These are phyloP conservation scores for Gautieria morchelliformis DNA, from an alignment of 768 basidiomycete species.

Conservation along the genomic window DNA sequence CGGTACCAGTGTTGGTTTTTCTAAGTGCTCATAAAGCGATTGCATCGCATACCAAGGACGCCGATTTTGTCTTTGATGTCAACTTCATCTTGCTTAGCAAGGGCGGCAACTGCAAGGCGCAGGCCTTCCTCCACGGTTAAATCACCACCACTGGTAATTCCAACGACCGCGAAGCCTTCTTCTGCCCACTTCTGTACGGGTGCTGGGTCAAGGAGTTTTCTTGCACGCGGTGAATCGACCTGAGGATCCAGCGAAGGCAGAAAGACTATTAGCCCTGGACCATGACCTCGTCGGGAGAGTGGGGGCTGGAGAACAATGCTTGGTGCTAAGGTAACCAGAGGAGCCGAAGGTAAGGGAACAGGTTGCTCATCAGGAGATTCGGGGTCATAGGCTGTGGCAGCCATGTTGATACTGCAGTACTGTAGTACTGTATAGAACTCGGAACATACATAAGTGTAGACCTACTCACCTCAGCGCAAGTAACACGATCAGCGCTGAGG, in stretches of 20 bases:
- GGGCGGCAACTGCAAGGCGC: slow-evolving; percentile 24
- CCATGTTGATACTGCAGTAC: no score
- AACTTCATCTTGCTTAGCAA: slow-evolving; percentile 28
- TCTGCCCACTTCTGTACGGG: slow-evolving; percentile 46
- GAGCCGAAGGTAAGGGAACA: slow-evolving; percentile 33
- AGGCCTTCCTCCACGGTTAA: slow-evolving; percentile 21
- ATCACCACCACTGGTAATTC: slow-evolving; percentile 15
- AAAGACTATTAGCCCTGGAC: slow-evolving; percentile 38
- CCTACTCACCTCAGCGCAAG: no score
- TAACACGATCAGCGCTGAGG: no score
- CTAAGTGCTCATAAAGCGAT: background rate
- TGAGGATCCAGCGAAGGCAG: slow-evolving; percentile 19
- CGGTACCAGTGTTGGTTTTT: background rate
- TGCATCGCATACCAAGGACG: slow-evolving; percentile 28
- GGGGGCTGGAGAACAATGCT: slow-evolving; percentile 35
- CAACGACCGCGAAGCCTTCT: slow-evolving; percentile 41
- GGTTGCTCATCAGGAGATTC: slow-evolving; percentile 30
- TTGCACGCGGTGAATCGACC: background rate
- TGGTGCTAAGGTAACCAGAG: slow-evolving; percentile 16
- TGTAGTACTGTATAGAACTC: no score
- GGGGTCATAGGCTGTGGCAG: slow-evolving; percentile 26
- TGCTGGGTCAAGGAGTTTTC: slow-evolving; percentile 34
- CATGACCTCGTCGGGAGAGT: slow-evolving; percentile 37
- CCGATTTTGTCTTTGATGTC: slow-evolving; percentile 36
- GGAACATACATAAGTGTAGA: no score